Conservation (phyloP, 2,329 filamentous ascomycete genomes). For the Neofusicoccum parvum region DNA sequence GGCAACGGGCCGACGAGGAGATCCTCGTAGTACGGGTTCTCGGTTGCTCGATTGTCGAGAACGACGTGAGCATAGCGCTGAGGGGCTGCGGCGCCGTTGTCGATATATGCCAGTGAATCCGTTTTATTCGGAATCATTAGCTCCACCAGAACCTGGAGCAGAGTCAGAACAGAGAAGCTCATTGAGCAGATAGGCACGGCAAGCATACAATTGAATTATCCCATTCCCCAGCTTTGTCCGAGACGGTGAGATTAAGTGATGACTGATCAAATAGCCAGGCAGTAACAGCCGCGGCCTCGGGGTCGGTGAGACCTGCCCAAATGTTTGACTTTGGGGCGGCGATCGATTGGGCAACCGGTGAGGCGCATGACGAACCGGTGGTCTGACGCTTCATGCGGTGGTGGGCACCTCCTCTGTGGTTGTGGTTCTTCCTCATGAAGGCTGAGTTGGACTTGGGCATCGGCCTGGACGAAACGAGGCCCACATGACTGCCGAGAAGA, state of each 20-base stretch:
- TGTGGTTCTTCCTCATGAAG: neutral
- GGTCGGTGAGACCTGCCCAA: constrained; percentile 43
- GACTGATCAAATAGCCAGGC: constrained; percentile 44
- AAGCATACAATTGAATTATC: constrained; percentile 34
- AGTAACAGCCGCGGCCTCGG: constrained; percentile 43
- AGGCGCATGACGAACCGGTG: neutral
- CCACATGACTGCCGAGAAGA: neutral
- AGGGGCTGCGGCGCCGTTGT: constrained; percentile 41
- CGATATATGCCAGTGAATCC: constrained; percentile 49
- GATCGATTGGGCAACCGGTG: neutral
- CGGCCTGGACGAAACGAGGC: neutral
- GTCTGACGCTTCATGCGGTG: constrained; percentile 1
- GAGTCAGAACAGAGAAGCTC: constrained; percentile 19
- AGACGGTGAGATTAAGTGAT: constrained; percentile 44
- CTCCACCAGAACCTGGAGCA: constrained; percentile 32
- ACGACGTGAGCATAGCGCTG: constrained; percentile 49
- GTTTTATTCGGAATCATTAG: constrained; percentile 54
- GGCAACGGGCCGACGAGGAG: constrained; percentile 56
- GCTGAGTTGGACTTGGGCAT: neutral
- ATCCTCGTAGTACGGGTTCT: constrained; percentile 43
- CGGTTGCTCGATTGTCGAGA: constrained; percentile 39
- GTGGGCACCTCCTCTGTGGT: neutral
- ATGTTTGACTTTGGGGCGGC: constrained; percentile 47
- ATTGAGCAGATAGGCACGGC: constrained; percentile 24
- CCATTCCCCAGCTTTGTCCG: constrained; percentile 40